Evolutionary conservation across 495 filamentous ascomycete genomes (phyloP).

Genomic region (Hyphodiscus hymeniophilus): DNA sequence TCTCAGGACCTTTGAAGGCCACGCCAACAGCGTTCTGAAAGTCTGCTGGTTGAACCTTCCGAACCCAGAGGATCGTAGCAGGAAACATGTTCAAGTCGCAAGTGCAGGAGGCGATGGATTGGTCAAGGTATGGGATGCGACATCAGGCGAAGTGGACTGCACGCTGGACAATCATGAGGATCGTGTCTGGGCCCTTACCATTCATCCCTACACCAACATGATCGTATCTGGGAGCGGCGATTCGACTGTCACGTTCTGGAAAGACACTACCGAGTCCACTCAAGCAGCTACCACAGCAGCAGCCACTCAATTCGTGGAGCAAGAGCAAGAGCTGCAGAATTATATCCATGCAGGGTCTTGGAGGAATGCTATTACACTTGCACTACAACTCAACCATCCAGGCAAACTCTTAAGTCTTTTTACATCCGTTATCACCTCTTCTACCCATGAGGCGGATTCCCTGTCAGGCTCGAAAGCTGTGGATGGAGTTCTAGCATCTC

Average conservation of each 20-base stretch:
- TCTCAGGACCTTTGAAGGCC: conserved; percentile 88
- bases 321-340: conserved; percentile 89
- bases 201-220: conserved; percentile 56
- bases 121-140: conserved; percentile 90
- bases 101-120: conserved; percentile 92
- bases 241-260: conserved; percentile 89
- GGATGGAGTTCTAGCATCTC: conserved; percentile 70
- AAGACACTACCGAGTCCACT: conserved; percentile 79
- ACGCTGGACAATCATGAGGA: conserved; percentile 96
- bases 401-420: conserved; percentile 77
- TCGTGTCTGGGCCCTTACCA: conserved; percentile 78
- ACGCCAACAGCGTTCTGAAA: conserved; percentile 91
- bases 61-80: conserved; percentile 32
- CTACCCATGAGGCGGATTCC: conserved; percentile 48
- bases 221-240: conserved; percentile 87
- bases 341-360: conserved; percentile 79
- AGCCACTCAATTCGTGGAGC: conserved; percentile 72
- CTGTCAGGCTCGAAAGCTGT: conserved; percentile 70
- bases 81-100: conserved; percentile 57
- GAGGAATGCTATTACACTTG: conserved; percentile 84
- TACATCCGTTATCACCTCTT: conserved; percentile 63
- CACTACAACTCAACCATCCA: conserved; percentile 88
- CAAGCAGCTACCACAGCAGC: conserved; percentile 59
- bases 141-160: conserved; percentile 66
- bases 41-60: conserved; percentile 77